Conservation (phyloP, 768 basidiomycete genomes). For the Psilocybe cyanescens region DNA sequence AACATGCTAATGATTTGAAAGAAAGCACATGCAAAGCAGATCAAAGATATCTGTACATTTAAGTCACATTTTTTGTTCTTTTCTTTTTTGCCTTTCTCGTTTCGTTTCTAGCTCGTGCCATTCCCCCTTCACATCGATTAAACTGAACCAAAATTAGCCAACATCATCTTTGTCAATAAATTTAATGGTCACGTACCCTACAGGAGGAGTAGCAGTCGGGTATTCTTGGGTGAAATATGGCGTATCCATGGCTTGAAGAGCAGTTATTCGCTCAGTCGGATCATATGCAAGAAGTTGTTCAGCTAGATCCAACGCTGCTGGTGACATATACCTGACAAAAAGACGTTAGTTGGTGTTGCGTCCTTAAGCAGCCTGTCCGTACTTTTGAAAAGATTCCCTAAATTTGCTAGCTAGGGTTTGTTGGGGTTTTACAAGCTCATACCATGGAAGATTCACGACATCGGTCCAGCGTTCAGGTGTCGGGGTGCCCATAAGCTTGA, state of each 20-base stretch:
- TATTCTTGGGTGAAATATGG: slow-evolving; percentile 86
- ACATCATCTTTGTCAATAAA: not conserved
- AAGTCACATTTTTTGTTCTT: slow-evolving; percentile 53
- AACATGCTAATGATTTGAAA: not conserved
- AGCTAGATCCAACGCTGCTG: slow-evolving; percentile 86
- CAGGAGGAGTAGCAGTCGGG: slow-evolving; percentile 73
- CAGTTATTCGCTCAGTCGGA: slow-evolving; percentile 76
- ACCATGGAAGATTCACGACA: slow-evolving; percentile 90
- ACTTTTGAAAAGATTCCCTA: slow-evolving; percentile 87
- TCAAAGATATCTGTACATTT: slow-evolving; percentile 33
- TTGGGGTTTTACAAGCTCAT: slow-evolving; percentile 94
- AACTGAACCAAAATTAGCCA: slow-evolving; percentile 41
- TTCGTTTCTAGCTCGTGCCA: slow-evolving; percentile 99
- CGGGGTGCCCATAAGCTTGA: slow-evolving; percentile 90
- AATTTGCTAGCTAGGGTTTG: slow-evolving; percentile 76
- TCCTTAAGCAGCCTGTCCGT: slow-evolving; percentile 19
- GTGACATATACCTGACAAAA: slow-evolving; percentile 77
- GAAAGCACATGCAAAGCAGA: slow-evolving; percentile 10
- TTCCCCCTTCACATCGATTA: slow-evolving; percentile 86
- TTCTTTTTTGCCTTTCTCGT: slow-evolving; percentile 81
- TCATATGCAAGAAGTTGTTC: slow-evolving; percentile 82
- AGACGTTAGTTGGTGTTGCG: not conserved
- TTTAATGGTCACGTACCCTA: slow-evolving; percentile 61
- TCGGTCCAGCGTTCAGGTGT: slow-evolving; percentile 82
- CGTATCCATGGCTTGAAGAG: slow-evolving; percentile 77